Base-by-base conservation (phyloP, 179 eudicot genomes). In the Sideroxylon spinosum region DNA sequence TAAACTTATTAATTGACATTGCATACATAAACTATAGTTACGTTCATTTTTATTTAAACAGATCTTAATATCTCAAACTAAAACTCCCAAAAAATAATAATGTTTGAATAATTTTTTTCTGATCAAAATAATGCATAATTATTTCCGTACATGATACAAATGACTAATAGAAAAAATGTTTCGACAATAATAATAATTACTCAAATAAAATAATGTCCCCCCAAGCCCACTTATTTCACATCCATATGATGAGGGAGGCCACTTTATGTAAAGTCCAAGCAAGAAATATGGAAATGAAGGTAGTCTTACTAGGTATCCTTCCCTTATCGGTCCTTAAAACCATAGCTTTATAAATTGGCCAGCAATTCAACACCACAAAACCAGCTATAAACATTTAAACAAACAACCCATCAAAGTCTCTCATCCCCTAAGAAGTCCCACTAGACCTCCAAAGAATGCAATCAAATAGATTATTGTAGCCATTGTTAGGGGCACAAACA, bases 261-360 rank as follows among this genome's bases (percentile, higher is more conserved):
- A 11, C 48, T 8, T 7, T 12, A 29, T 48, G 60, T 2, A 83
- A 71, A 25, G 17, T 53, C 11, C 73, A 74, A 29, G 81, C 84
- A 1, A 86, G 56, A 76, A 73, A 44, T 10, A 65, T 46, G 3
- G 94, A 83, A 46, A 78, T 61, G 2, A 90, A 22, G 11, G 83
- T 88, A 2, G 78, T 80, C 78, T 83, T 88, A 14, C 71, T 48
- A 0, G 91, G 92, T 87, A 92, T 84, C 73, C 84, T 90, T 52
- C 97, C 97, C 16, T 75, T 77, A 52, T 92, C 97, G 57, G 74
- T 86, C 77, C 97, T 87, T 52, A 86, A 78, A 19, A 82, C 25
- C 86, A 90, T 82, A 37, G 92, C 91, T 62, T 84, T 88, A 80
- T 90, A 90, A 46, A 92, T 7, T 17, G 94, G 94, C 90, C 83